These are phyloP conservation scores for Lasiosphaeria hispida DNA, from an alignment of 495 filamentous ascomycete species.

Conservation along the genomic window DNA sequence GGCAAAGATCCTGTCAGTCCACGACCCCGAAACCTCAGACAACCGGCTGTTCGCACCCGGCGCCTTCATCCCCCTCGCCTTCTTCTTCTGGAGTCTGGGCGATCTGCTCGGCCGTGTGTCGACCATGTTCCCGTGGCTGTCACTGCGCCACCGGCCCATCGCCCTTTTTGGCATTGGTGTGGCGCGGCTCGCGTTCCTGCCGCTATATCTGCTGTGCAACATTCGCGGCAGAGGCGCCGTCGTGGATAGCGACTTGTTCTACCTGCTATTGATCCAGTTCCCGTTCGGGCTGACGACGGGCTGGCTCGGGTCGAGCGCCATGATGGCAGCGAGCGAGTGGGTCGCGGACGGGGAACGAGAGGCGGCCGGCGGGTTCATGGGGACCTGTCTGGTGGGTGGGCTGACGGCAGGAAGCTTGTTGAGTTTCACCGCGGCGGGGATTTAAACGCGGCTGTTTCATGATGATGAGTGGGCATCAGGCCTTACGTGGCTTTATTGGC, in stretches of 20 bases:
- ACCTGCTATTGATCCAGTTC: constrained; percentile 77
- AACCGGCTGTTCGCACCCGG: constrained; percentile 62
- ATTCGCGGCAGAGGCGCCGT: constrained; percentile 65
- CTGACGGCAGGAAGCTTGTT: constrained; percentile 80
- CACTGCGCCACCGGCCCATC: constrained; percentile 59
- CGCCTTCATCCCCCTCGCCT: constrained; percentile 84
- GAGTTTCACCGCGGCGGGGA: constrained; percentile 71
- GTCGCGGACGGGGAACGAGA: constrained; percentile 78
- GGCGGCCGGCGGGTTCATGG: constrained; percentile 93
- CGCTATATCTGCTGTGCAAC: constrained; percentile 88
- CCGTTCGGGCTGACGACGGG: constrained; percentile 84
- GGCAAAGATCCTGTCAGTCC: constrained; percentile 70
- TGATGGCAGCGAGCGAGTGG: constrained; percentile 84
- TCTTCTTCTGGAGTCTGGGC: constrained; percentile 92
- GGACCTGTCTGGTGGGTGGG: constrained; percentile 77
- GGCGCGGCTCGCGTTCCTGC: constrained; percentile 66
- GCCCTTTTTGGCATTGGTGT: constrained; percentile 63
- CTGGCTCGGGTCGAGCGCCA: constrained; percentile 75
- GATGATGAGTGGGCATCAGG: too few relatives aligned
- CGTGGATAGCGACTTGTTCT: constrained; percentile 80
- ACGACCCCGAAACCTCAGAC: constrained; percentile 40
- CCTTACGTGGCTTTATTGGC: constrained; percentile 4
- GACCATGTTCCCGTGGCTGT: constrained; percentile 60
- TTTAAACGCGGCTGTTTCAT: constrained; percentile 26
- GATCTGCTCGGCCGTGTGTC: constrained; percentile 76